These are phyloP conservation scores for Candida sanyiensis DNA, from an alignment of 805 yeast genomes.

Conservation along the genomic window DNA sequence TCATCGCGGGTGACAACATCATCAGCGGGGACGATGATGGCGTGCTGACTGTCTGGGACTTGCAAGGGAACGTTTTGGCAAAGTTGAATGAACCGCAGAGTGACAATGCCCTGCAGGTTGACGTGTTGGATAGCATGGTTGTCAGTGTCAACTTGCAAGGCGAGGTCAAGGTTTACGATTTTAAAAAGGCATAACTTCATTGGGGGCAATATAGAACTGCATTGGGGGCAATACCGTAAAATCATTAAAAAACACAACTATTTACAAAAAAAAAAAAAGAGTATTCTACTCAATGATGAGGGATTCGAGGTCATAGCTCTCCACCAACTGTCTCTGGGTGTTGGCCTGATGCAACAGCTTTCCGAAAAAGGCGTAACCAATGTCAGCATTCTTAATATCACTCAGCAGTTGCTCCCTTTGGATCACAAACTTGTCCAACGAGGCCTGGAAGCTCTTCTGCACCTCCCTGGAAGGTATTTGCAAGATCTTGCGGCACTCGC, in stretches of 20 bases:
- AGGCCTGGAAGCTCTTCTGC: conserved; percentile 57
- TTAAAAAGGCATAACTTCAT: background rate
- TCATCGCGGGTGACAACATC: conserved; percentile 35
- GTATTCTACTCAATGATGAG: conserved; percentile 2
- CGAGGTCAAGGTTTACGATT: conserved; percentile 4
- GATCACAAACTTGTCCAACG: conserved; percentile 53
- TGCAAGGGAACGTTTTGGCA: conserved; percentile 3
- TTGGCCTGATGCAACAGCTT: conserved; percentile 40
- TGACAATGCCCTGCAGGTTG: conserved; percentile 5
- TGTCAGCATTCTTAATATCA: conserved; percentile 49
- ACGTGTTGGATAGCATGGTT: conserved; percentile 3
- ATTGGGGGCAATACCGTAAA: no score
- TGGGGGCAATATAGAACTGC: no score
- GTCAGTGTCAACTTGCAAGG: conserved; percentile 5
- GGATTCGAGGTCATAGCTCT: conserved; percentile 38
- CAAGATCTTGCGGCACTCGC: conserved; percentile 77
- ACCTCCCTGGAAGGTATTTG: conserved; percentile 81
- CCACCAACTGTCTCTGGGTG: conserved; percentile 37
- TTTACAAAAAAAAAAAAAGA: background rate
- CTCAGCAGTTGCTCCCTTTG: conserved; percentile 52
- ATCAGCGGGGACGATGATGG: conserved; percentile 1
- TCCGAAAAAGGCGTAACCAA: conserved; percentile 50
- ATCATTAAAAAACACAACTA: background rate
- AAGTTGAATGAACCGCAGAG: no score
- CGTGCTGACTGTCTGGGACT: conserved; percentile 1